Evolutionary conservation across 305 asterid genomes (phyloP).

Genomic region (Fraxinus latifolia): DNA sequence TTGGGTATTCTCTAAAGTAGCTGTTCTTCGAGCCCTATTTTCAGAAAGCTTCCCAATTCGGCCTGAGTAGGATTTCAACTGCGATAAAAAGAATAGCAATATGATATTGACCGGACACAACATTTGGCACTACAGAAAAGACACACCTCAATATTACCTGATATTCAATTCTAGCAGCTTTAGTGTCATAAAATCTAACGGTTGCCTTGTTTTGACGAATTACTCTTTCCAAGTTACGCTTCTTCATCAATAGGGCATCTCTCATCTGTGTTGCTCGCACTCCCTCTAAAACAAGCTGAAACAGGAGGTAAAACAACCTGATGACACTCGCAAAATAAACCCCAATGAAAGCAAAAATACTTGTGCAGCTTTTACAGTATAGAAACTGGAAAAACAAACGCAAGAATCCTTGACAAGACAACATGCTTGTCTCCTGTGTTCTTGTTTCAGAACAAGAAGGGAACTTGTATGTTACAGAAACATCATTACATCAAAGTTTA

Average conservation of each 20-base stretch:
- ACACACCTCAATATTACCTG: constrained; percentile 51
- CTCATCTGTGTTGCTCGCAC: constrained; percentile 62
- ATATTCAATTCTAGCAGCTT: constrained; percentile 79
- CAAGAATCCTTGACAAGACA: background rate
- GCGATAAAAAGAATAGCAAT: constrained; percentile 31
- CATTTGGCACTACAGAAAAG: background rate
- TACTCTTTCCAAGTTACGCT: constrained; percentile 52
- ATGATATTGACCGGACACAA: background rate
- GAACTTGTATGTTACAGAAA: background rate
- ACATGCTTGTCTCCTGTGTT: background rate
- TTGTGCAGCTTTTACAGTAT: background rate
- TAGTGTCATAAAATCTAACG: constrained; percentile 49
- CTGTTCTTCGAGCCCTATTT: constrained; percentile 50
- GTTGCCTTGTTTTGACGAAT: constrained; percentile 59
- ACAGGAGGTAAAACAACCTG: constrained; percentile 18
- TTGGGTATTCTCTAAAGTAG: constrained; percentile 56
- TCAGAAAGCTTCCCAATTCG: constrained; percentile 65
- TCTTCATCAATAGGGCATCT: constrained; percentile 60
- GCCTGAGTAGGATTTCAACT: constrained; percentile 71
- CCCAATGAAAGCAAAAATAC: background rate
- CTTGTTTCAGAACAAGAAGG: background rate
- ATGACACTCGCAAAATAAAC: constrained; percentile 9
- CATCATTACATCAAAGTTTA: background rate
- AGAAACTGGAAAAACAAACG: background rate
- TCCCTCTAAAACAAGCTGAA: constrained; percentile 92